Evolutionary conservation across 148 eudicot species (phyloP), one percentile per base, ranked within the genome.

Genomic region (Vaccinium darrowii): DNA sequence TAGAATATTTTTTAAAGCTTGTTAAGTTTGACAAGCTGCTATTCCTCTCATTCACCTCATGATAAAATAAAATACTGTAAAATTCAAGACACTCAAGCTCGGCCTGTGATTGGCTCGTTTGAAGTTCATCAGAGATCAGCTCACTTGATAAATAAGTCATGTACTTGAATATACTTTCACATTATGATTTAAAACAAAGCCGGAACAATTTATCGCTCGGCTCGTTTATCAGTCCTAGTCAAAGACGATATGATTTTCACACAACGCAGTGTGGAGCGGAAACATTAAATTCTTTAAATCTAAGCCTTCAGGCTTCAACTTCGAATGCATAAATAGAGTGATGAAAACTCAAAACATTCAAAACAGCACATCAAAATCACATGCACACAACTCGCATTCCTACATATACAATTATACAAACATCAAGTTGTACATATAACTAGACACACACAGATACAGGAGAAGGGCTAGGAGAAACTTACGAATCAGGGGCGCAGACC

Each of bases 401-500:
- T 11, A 27, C 7, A 23, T 8, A 33, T 74, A 16, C 14, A 72
- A 9, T 53, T 39, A 36, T 43, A 19, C 18, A 80, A 12, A 18
- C 15, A 69, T 62, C 27, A n/a, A 27, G 27, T 1, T 50, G 0
- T 50, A 50, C 8, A 50, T 9, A 25, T 9, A 23, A 9, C 10
- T n/a, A n/a, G 2, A 63, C 3, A 27, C 81, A 85, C 30, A 83
- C 16, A 65, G 65, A 79, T 47, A 77, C 47, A 52, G 43, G 50
- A 43, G 27, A 27, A 27, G 52, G 72, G 19, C 15, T 19, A 10
- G 71, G 75, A 39, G 75, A 84, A 62, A 62, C 91, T 5, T 88
- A 96, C 98, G 94, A 91, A 82, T 94, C 98, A 86, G 99, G 99
- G 3, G 99, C 99, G 87, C 97, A 93, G 50, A 96, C 98, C 56